Base-by-base conservation (phyloP, 768 basidiomycete species). In the Boletus rubroflammeus region DNA sequence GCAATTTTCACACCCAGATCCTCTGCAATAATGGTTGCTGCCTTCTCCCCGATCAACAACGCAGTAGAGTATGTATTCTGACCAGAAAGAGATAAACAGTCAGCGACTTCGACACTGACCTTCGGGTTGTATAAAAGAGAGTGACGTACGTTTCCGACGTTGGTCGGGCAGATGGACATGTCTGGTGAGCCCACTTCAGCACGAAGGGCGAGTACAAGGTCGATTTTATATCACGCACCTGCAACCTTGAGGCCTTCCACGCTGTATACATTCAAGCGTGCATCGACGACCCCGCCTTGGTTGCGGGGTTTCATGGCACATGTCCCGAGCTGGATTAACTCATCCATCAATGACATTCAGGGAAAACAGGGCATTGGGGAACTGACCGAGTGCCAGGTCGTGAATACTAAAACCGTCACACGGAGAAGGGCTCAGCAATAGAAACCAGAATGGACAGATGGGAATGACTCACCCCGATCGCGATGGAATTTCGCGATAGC, bases 261-360 rank as follows among this genome's bases (percentile, higher is more conserved):
- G 0, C 84, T 83, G 57, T 87, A 85, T 7, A 88, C 85, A 53
- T 82, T 84, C 44, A 88, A 64, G 28, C 71, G 71, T 5, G 76
- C 51, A 59, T 88, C 84, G 4, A 88, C 83, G 6, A 89, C 86
- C 5, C 86, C 87, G 2, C 77, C 78, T 29, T 76, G 49, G 11
- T 80, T 74, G 1, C 78, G 76, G 0, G 82, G 76, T 65, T 85
- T 85, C 86, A 87, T 87, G 0, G 84, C 78, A 51, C 84, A 86
- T 0, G 85, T 87, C 36, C 85, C 85, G 3, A 83, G 72, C 83
- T 85, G 23, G 3, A 23, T 42, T 1, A n/a, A 41, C 9, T 3
- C 2, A 3, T 23, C 9, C 17, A 23, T 57, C 15, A 50, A n/a
- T 9, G 8, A 3, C n/a, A 26, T 31, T 17, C 9, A 1, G 5